A percentile compares a stretch with the other conserved stretches of the same genome.
phyloP scores from a whole-genome alignment of 208 protist genomes.

The Wallacemonas rigidus region DNA sequence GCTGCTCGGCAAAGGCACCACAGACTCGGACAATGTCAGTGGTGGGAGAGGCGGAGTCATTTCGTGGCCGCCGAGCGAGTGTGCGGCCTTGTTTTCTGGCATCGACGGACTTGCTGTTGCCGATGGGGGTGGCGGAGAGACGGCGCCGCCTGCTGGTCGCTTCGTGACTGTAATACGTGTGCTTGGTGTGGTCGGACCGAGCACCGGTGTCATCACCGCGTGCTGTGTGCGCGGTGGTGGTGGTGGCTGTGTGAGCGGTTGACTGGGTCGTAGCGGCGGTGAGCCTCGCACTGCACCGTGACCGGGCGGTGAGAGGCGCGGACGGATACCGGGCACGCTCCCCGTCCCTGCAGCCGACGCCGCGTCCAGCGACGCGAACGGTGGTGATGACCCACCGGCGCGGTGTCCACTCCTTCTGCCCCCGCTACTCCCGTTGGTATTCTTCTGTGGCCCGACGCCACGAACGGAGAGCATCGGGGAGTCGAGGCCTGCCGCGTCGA shows the following conservation, averaged over 20 bases:
- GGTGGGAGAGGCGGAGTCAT: background rate
- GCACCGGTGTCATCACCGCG: conserved; percentile 10
- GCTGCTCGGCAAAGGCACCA: conserved; percentile 4
- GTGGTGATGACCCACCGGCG: background rate
- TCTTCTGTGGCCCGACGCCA: background rate
- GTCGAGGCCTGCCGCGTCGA: background rate
- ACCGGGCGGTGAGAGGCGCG: conserved; percentile 2
- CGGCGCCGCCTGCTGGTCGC: background rate
- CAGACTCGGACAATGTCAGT: conserved; percentile 8
- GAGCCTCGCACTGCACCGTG: background rate
- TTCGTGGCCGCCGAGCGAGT: background rate
- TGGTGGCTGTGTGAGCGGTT: background rate
- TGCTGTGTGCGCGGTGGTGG: conserved; percentile 12
- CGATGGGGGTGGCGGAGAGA: background rate
- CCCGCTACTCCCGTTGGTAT: background rate
- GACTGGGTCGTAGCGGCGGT: conserved; percentile 7
- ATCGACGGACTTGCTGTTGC: background rate
- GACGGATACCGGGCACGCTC: conserved; percentile 11
- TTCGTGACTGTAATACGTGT: conserved; percentile 1
- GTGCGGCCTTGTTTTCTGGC: background rate
- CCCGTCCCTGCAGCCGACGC: background rate
- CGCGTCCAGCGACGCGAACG: background rate
- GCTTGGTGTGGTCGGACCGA: background rate
- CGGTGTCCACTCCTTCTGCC: background rate
- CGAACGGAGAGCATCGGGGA: background rate